Conservation (phyloP, 441 rosid species). For the Pelargonium australe region DNA sequence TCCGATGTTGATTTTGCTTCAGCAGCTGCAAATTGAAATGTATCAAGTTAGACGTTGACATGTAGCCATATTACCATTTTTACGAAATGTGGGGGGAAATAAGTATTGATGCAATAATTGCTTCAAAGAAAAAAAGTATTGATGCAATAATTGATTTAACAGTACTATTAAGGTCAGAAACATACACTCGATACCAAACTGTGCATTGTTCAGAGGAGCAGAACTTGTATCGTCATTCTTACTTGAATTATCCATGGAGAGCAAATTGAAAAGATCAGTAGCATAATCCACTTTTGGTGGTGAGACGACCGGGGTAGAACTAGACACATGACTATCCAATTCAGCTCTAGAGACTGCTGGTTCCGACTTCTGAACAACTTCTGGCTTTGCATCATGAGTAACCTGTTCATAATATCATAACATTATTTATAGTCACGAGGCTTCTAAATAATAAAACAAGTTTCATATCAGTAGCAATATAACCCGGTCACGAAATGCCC, state of each 20-base stretch:
- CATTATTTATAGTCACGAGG: background rate
- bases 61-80: background rate
- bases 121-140: background rate
- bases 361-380: conserved; percentile 27
- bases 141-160: background rate
- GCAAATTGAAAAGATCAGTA: conserved; percentile 59
- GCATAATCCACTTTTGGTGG: conserved; percentile 53
- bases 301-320: conserved; percentile 15
- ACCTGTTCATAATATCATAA: conserved; percentile 27
- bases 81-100: background rate
- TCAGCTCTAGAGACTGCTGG: conserved; percentile 27
- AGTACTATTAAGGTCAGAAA: conserved; percentile 11
- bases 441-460: background rate
- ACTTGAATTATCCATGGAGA: conserved; percentile 41
- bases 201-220: conserved; percentile 14
- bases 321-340: conserved; percentile 22
- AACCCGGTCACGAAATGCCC: no score
- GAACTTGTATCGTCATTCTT: conserved; percentile 24
- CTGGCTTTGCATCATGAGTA: conserved; percentile 20
- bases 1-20: conserved; percentile 26
- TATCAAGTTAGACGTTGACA: conserved; percentile 14
- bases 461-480: no score
- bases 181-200: conserved; percentile 27
- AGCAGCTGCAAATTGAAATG: conserved; percentile 31
- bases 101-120: background rate